Evolutionary conservation across 2,329 filamentous ascomycete species (phyloP).

Genomic region (Epicoccum nigrum): DNA sequence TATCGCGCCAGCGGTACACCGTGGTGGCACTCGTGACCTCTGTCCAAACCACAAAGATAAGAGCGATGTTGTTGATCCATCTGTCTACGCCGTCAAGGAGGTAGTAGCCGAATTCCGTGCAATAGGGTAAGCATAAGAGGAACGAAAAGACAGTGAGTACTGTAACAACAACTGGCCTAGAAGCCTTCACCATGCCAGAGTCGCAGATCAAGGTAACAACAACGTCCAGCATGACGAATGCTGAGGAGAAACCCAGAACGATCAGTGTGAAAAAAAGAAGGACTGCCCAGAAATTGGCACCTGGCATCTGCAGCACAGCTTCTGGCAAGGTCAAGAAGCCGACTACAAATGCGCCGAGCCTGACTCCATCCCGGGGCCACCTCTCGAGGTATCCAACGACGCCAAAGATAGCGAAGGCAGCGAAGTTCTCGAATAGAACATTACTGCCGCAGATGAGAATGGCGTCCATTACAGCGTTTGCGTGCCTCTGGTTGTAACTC

Average conservation of each 20-base stretch:
- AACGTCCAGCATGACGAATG: conserved; percentile 66
- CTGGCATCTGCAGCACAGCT: conserved; percentile 63
- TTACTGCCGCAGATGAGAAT: conserved; percentile 63
- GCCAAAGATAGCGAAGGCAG: conserved; percentile 60
- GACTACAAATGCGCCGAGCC: conserved; percentile 62
- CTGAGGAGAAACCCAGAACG: conserved; percentile 63
- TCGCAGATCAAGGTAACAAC: conserved; percentile 62
- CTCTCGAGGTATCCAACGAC: conserved; percentile 58
- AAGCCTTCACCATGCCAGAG: conserved; percentile 54
- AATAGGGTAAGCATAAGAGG: conserved; percentile 62
- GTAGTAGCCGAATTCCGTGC: conserved; percentile 64
- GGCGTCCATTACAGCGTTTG: conserved; percentile 65
- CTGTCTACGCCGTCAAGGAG: conserved; percentile 61
- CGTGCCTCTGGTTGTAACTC: conserved; percentile 62
- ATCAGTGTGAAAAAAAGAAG: conserved; percentile 64
- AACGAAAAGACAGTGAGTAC: conserved; percentile 58
- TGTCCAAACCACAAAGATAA: conserved; percentile 62
- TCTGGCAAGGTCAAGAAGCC: conserved; percentile 65
- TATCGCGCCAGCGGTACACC: conserved; percentile 59
- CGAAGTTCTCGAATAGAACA: conserved; percentile 62
- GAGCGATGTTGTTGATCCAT: conserved; percentile 62
- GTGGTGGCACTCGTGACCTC: conserved; percentile 61
- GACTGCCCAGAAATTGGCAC: conserved; percentile 64
- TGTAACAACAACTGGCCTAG: conserved; percentile 58
- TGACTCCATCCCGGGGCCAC: conserved; percentile 52